Evolutionary conservation across 768 basidiomycete species (phyloP).

Genomic region (Termitomyces sp.): DNA sequence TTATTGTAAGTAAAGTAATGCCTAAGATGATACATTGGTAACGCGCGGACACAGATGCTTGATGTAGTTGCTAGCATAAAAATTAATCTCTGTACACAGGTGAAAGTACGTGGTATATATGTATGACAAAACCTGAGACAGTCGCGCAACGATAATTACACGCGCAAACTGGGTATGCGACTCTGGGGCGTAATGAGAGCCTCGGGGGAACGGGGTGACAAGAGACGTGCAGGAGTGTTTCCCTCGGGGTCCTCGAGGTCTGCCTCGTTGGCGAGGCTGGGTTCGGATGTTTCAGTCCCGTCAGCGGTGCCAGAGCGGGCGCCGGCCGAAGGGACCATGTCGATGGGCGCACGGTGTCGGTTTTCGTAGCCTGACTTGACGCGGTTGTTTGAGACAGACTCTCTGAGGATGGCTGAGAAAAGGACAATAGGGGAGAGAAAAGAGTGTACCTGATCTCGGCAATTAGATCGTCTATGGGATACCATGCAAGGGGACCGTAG

Average conservation of each 20-base stretch:
- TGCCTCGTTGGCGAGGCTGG: conserved; percentile 44
- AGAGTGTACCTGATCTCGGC: conserved; percentile 69
- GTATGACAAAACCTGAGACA: not conserved
- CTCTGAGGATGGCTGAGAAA: conserved; percentile 40
- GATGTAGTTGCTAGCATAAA: not conserved
- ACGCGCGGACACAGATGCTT: conserved; percentile 19
- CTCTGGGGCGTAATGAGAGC: conserved; percentile 32
- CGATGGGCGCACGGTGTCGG: conserved; percentile 63
- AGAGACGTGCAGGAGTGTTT: conserved; percentile 23
- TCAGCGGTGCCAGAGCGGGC: conserved; percentile 62
- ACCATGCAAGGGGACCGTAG: conserved; percentile 72
- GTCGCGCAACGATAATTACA: conserved; percentile 25
- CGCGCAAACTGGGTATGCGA: conserved; percentile 40
- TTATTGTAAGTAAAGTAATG: conserved; percentile 54
- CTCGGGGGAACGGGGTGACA: conserved; percentile 25
- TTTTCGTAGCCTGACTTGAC: conserved; percentile 74
- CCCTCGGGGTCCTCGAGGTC: conserved; percentile 43
- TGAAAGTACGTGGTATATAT: conserved; percentile 19
- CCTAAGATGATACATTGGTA: conserved; percentile 1
- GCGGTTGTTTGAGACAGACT: conserved; percentile 80
- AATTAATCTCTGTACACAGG: conserved; percentile 11
- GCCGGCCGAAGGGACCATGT: conserved; percentile 70
- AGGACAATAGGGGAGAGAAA: not conserved
- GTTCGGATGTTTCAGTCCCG: conserved; percentile 60
- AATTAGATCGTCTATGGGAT: conserved; percentile 73